Evolutionary conservation across 2,329 filamentous ascomycete genomes (phyloP).

Genomic region (Colletotrichum sp.): DNA sequence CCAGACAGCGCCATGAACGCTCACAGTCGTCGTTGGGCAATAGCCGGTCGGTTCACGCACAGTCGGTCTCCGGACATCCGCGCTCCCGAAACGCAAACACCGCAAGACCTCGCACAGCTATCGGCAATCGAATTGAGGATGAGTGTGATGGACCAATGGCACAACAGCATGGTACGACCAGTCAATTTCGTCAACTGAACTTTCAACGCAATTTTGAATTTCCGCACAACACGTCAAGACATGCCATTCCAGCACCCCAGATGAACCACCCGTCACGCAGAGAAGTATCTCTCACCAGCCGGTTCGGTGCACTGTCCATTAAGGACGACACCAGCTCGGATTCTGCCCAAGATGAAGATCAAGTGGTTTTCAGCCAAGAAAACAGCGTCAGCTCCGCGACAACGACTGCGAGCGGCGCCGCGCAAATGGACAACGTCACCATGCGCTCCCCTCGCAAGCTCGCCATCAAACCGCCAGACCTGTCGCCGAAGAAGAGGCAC

Average conservation of each 20-base stretch:
- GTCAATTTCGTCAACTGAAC: constrained; percentile 9
- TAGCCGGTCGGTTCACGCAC: constrained; percentile 42
- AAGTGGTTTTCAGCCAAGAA: constrained; percentile 48
- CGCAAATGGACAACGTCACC: constrained; percentile 30
- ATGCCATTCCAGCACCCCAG: constrained; percentile 29
- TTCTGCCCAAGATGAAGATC: constrained; percentile 37
- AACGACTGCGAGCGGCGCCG: constrained; percentile 4
- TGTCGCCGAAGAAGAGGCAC: constrained; percentile 20
- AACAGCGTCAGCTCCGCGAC: constrained; percentile 24
- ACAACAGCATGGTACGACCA: constrained; percentile 39
- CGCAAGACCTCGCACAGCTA: constrained; percentile 43
- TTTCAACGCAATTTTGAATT: constrained; percentile 7
- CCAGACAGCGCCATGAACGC: constrained; percentile 44
- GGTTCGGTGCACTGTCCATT: constrained; percentile 45
- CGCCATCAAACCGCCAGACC: not conserved
- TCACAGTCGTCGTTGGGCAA: constrained; percentile 57
- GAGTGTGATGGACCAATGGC: constrained; percentile 37
- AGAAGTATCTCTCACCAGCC: constrained; percentile 49
- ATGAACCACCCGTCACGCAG: constrained; percentile 31
- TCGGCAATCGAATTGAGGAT: constrained; percentile 44
- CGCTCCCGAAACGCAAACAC: constrained; percentile 40
- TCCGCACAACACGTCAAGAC: constrained; percentile 28
- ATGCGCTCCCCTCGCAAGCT: constrained; percentile 7
- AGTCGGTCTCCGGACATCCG: constrained; percentile 35
- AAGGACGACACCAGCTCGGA: constrained; percentile 30